Percentiles rank a stretch among this genome's conserved stretches.
phyloP scores from a whole-genome alignment of 176 grass and related monocot genomes.

The Avena insularis region DNA sequence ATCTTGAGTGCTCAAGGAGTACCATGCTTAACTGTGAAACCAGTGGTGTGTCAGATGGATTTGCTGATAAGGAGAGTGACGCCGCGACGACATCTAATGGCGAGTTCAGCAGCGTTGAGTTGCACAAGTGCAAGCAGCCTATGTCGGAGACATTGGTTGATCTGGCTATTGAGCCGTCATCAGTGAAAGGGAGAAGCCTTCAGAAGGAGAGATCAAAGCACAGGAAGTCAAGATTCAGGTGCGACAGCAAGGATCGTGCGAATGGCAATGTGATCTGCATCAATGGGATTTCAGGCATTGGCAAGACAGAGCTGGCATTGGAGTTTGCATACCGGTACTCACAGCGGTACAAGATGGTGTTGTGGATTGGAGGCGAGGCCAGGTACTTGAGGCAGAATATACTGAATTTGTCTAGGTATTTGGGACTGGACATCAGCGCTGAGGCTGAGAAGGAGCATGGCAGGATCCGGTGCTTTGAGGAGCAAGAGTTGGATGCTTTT shows the following conservation, averaged over 20 bases:
- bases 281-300: slow-evolving; percentile 77
- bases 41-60: slow-evolving; percentile 76
- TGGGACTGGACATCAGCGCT: slow-evolving; percentile 83
- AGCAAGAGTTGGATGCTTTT: slow-evolving; percentile 91
- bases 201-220: slow-evolving; percentile 75
- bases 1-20: slow-evolving; percentile 54
- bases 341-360: slow-evolving; percentile 94
- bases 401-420: slow-evolving; percentile 74
- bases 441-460: slow-evolving; percentile 90
- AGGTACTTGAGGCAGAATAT: slow-evolving; percentile 87
- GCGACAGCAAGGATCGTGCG: slow-evolving; percentile 56
- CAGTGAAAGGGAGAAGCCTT: slow-evolving; percentile 65
- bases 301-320: slow-evolving; percentile 89
- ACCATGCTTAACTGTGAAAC: slow-evolving; percentile 40
- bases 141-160: slow-evolving; percentile 71
- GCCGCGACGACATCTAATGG: slow-evolving; percentile 55
- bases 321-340: slow-evolving; percentile 87
- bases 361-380: slow-evolving; percentile 91
- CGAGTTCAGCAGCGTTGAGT: slow-evolving; percentile 74
- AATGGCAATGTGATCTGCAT: slow-evolving; percentile 67
- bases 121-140: slow-evolving; percentile 83
- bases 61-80: slow-evolving; percentile 84
- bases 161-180: slow-evolving; percentile 57
- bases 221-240: slow-evolving; percentile 68
- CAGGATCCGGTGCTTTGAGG: slow-evolving; percentile 84